Conservation (phyloP, 1,284 basidiomycete species). For the Psilocybe mexicana region DNA sequence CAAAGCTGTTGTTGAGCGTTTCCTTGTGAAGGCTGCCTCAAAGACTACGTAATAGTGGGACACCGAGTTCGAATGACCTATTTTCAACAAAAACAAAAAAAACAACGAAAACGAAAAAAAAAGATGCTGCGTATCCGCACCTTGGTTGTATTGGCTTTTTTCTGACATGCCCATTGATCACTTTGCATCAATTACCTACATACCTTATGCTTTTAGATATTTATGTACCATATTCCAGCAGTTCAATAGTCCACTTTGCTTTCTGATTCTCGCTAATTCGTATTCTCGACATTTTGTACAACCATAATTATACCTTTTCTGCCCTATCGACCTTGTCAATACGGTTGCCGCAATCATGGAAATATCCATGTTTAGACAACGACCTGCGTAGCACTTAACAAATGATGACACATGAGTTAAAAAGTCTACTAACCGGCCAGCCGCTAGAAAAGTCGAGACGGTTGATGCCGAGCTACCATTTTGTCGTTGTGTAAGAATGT, state of each 20-base stretch:
- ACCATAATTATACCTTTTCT: not conserved
- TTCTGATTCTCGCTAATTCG: not conserved
- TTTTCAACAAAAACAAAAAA: no score
- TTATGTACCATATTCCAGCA: not conserved
- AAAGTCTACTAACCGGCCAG: slow-evolving; percentile 33
- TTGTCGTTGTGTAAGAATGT: not conserved
- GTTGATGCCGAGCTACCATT: slow-evolving; percentile 48
- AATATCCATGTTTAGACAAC: not conserved
- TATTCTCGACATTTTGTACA: not conserved
- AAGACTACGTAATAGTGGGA: not conserved
- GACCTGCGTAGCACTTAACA: not conserved
- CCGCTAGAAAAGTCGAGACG: slow-evolving; percentile 42
- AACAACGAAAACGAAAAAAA: no score
- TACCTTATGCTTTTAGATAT: not conserved
- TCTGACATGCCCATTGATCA: not conserved
- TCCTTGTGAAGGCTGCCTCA: slow-evolving; percentile 48
- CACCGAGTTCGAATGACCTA: not conserved
- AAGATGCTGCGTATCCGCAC: no score
- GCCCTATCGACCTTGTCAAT: not conserved
- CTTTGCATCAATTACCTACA: not conserved
- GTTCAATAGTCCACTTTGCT: not conserved
- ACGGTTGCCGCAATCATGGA: not conserved
- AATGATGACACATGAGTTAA: not conserved
- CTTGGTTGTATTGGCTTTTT: no score
- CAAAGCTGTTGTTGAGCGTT: slow-evolving; percentile 73